Percentiles rank a stretch among this genome's conserved stretches.
phyloP scores from a whole-genome alignment of 2,329 filamentous ascomycete genomes.

The Penicillium olsonii region DNA sequence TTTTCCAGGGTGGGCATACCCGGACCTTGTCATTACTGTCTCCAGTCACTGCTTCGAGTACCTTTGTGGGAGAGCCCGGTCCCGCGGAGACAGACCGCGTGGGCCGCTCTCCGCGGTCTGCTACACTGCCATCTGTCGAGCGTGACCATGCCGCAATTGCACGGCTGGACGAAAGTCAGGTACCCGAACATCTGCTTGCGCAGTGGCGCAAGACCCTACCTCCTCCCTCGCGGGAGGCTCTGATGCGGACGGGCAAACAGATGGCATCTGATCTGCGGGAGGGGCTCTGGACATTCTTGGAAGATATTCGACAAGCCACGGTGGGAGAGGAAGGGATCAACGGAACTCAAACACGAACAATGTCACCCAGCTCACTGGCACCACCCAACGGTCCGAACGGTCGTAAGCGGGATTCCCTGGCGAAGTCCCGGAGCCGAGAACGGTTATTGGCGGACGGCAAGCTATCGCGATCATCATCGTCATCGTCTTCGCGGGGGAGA shows the following conservation, averaged over 20 bases:
- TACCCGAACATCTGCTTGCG: constrained; percentile 39
- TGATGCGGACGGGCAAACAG: constrained; percentile 66
- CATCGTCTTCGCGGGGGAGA: constrained; percentile 33
- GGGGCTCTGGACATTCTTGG: constrained; percentile 90
- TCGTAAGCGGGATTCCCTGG: constrained; percentile 34
- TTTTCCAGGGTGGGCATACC: constrained; percentile 68
- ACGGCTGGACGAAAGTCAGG: constrained; percentile 21
- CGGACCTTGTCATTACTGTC: constrained; percentile 80
- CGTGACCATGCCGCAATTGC: constrained; percentile 27
- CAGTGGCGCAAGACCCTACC: constrained; percentile 47
- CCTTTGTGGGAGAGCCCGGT: constrained; percentile 20
- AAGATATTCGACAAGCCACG: constrained; percentile 91
- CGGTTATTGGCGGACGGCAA: constrained; percentile 31
- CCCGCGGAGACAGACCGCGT: constrained; percentile 28
- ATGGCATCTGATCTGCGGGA: constrained; percentile 87
- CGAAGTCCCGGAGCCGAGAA: constrained; percentile 35
- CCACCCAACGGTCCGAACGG: constrained; percentile 13
- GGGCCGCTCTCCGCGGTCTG: constrained; percentile 41
- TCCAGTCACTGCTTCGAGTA: constrained; percentile 40
- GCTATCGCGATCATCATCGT: constrained; percentile 34
- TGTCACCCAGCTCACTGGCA: constrained; percentile 27
- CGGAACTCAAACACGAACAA: constrained; percentile 49
- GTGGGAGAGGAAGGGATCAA: constrained; percentile 87
- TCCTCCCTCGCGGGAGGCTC: constrained; percentile 50
- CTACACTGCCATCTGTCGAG: constrained; percentile 44